Evolutionary conservation across 2,329 filamentous ascomycete genomes (phyloP), one percentile per base, ranked within the genome.

Genomic region (Periconia macrospinosa): DNA sequence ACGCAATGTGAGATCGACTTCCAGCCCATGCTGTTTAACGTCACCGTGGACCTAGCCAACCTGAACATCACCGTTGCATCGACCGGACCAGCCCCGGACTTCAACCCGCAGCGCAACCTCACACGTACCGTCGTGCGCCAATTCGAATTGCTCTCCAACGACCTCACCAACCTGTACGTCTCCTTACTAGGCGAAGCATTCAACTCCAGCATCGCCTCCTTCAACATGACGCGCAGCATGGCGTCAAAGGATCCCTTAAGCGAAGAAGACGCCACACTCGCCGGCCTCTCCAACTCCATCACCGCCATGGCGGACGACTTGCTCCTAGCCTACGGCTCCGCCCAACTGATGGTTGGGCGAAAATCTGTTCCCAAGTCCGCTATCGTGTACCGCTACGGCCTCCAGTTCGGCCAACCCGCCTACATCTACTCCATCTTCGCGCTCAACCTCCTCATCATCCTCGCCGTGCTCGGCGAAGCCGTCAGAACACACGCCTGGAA

Each of bases 101-200:
- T 71, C 51, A 63, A 71, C 8, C 66, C 69, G 0, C 49, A 64
- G 40, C 59, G 70, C 23, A 70, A 69, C 56, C 50, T 73, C 11
- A 70, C 69, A 2, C 53, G 55, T 27, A 66, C 66, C 0, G 46
- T 66, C 0, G 61, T 73, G 5, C 66, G 70, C 2, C 66, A 74
- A 41, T 70, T 75, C 42, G 65, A 73, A 50, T 55, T 70, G n/a
- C 66, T 74, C 18, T 67, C 72, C 6, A 75, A 74, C 45, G 71
- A 73, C 52, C 59, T 72, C 52, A 75, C 68, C 2, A 76, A 69
- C 41, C 45, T 76, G 1, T 73, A 74, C 56, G 65, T 69, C 18
- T 76, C 72, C 0, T 62, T 72, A 0, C 63, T 75, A 1, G 73
- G 73, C 17, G 59, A 71, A 42, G 66, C 73, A 1, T 60, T 76